Percentiles rank a stretch among this genome's conserved stretches.
Evolutionary conservation across 495 filamentous ascomycete genomes (phyloP).

Genomic region (Cenococcum geophilum): DNA sequence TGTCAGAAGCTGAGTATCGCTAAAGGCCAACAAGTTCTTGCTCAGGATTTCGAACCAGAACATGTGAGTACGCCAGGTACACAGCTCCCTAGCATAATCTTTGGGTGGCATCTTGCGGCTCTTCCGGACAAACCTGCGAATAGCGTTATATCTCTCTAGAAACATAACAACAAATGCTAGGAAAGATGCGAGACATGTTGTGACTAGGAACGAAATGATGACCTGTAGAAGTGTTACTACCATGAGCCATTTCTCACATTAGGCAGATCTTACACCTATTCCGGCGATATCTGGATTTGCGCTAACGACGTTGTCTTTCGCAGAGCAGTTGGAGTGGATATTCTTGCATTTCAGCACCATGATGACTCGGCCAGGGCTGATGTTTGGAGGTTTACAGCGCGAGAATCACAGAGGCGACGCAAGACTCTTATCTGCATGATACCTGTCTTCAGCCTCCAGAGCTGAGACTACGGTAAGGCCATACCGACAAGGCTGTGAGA

Average conservation of each 20-base stretch:
- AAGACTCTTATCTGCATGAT: neutral
- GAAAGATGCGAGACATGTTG: constrained; percentile 26
- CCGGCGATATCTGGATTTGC: constrained; percentile 21
- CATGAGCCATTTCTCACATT: neutral
- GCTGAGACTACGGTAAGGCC: neutral
- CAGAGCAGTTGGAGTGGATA: constrained; percentile 2
- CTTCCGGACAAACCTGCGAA: constrained; percentile 6
- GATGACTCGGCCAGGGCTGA: neutral
- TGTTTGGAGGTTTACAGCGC: neutral
- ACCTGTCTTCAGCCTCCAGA: neutral
- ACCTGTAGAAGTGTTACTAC: constrained; percentile 12
- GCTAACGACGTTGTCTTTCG: neutral
- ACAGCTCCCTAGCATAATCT: constrained; percentile 1
- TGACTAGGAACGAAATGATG: constrained; percentile 25
- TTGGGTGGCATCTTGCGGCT: constrained; percentile 7
- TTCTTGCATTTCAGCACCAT: constrained; percentile 8
- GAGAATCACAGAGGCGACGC: neutral
- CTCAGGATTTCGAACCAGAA: constrained; percentile 26
- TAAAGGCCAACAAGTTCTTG: constrained; percentile 28
- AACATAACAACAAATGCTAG: constrained; percentile 24
- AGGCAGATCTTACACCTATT: constrained; percentile 17
- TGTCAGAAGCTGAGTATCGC: constrained; percentile 28
- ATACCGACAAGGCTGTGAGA: neutral
- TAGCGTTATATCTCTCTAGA: constrained; percentile 18
- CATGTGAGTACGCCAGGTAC: constrained; percentile 19